These are phyloP conservation scores for Monosporozyma solicola DNA, from an alignment of 805 yeast species.

Conservation along the genomic window DNA sequence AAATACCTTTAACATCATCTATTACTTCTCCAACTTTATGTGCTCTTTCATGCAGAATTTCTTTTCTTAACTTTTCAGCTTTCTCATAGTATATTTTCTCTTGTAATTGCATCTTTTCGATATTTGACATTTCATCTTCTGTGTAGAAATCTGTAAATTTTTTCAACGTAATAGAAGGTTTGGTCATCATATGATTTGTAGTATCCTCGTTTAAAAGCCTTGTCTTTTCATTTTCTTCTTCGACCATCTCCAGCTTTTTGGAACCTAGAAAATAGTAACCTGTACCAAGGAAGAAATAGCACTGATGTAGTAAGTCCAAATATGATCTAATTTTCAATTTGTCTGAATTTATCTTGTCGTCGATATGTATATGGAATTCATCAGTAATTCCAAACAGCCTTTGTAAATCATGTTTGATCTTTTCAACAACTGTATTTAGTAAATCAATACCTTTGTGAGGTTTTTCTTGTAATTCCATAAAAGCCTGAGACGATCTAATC, in stretches of 20 bases:
- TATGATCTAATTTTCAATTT: constrained; percentile 15
- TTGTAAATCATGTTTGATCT: constrained; percentile 22
- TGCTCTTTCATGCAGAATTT: constrained; percentile 37
- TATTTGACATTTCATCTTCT: constrained; percentile 22
- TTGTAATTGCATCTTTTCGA: constrained; percentile 31
- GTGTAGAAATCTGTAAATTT: constrained; percentile 16
- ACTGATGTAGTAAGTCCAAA: constrained; percentile 57
- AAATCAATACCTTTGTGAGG: constrained; percentile 43
- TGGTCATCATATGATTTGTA: background rate
- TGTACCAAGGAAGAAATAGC: constrained; percentile 63
- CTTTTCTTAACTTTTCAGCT: constrained; percentile 55
- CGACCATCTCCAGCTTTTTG: constrained; percentile 18
- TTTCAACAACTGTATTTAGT: constrained; percentile 36
- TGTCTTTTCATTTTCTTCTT: constrained; percentile 24
- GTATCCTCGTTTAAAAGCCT: background rate
- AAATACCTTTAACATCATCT: constrained; percentile 18
- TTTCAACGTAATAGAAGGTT: constrained; percentile 2
- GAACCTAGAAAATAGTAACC: constrained; percentile 26
- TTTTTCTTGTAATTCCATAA: constrained; percentile 44
- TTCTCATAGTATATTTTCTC: constrained; percentile 48
- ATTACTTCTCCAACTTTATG: constrained; percentile 17
- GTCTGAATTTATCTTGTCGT: background rate
- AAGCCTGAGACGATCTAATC: constrained; percentile 59
- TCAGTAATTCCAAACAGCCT: constrained; percentile 14
- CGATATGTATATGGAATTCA: constrained; percentile 8